phyloP scores from a whole-genome alignment of 140 eudicot species.

The Erigeron philadelphicus region DNA sequence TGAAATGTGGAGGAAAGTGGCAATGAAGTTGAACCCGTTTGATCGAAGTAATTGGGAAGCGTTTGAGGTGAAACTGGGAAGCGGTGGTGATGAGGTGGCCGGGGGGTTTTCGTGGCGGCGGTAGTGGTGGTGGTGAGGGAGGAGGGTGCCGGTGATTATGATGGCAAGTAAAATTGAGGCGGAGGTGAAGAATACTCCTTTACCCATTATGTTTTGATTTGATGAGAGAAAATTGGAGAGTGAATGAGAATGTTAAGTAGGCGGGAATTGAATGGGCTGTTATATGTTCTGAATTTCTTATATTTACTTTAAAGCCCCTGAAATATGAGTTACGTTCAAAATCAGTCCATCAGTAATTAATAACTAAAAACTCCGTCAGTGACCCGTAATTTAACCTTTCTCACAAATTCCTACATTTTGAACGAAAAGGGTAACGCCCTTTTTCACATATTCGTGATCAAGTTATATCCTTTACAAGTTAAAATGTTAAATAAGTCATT shows the following conservation, averaged over 20 bases:
- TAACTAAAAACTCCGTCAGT: background rate
- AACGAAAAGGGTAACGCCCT: too few species aligned
- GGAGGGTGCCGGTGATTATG: conserved; percentile 34
- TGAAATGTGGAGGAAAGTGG: conserved; percentile 67
- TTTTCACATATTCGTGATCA: too few species aligned
- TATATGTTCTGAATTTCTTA: conserved; percentile 13
- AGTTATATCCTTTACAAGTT: too few species aligned
- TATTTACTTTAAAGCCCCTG: background rate
- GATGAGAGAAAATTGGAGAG: background rate
- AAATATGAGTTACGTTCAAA: background rate
- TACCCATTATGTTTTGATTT: conserved; percentile 26
- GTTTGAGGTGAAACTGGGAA: conserved; percentile 25
- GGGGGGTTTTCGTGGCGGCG: conserved; percentile 17
- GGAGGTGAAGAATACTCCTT: conserved; percentile 39
- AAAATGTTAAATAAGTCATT: too few species aligned
- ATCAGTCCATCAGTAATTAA: background rate
- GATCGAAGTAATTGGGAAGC: conserved; percentile 52
- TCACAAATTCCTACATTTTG: too few species aligned
- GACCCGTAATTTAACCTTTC: background rate
- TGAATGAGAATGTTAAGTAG: background rate
- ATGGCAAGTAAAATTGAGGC: conserved; percentile 36
- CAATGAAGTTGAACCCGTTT: conserved; percentile 47
- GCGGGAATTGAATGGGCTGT: conserved; percentile 25
- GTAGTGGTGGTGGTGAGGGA: conserved; percentile 25
- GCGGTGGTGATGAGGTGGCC: conserved; percentile 20